Evolutionary conservation across 2,329 filamentous ascomycete species (phyloP).

Genomic region (Botrytis fragariae): DNA sequence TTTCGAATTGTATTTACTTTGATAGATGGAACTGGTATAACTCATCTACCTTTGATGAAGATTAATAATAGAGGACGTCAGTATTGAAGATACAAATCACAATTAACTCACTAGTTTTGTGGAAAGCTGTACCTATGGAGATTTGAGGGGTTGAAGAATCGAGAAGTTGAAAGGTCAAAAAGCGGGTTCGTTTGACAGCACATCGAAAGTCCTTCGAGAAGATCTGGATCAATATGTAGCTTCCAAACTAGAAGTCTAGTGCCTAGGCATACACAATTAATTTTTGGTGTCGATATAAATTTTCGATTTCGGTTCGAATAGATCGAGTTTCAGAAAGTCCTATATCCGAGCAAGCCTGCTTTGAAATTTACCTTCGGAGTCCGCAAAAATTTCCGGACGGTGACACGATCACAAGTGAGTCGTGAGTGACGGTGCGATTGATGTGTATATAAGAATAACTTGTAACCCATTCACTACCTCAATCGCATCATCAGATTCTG

Average conservation of each 20-base stretch:
- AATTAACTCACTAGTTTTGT: background rate
- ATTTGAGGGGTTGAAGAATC: background rate
- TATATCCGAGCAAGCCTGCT: background rate
- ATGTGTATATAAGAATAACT: background rate
- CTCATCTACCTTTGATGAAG: background rate
- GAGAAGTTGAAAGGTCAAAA: background rate
- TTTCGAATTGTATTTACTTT: background rate
- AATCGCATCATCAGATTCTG: background rate
- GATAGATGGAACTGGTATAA: background rate
- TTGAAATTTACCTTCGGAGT: background rate
- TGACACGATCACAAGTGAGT: background rate
- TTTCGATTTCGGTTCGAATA: background rate
- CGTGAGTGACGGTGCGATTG: background rate
- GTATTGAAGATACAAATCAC: background rate
- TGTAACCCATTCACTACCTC: rapidly evolving
- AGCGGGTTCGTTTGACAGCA: background rate
- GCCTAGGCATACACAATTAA: background rate
- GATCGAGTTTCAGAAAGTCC: background rate
- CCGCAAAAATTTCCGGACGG: background rate
- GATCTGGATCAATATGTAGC: background rate
- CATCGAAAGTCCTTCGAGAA: background rate
- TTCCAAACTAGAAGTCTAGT: background rate
- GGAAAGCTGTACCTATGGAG: background rate
- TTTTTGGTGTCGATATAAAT: background rate
- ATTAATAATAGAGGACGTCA: background rate